A percentile compares a stretch with the other conserved stretches of the same genome.
These are phyloP conservation scores for Mycena vulgaris DNA, from an alignment of 768 basidiomycete species.

Conservation along the genomic window DNA sequence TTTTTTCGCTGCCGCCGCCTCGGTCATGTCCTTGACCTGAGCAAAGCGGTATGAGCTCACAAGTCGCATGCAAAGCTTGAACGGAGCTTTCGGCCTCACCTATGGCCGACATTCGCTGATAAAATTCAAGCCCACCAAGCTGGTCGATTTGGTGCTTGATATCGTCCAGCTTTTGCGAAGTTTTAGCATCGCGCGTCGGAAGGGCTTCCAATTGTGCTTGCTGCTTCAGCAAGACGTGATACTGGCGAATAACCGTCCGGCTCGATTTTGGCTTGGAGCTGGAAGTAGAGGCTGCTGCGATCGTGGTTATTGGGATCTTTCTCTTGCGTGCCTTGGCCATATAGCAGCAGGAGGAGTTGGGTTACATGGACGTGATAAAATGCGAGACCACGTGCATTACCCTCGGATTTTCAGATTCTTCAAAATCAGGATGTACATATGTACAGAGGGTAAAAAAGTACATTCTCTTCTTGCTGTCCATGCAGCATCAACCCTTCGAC, in stretches of 20 bases:
- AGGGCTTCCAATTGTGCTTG: constrained; percentile 65
- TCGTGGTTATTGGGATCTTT: constrained; percentile 61
- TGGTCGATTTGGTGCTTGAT: constrained; percentile 74
- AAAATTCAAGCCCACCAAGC: constrained; percentile 85
- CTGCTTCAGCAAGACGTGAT: constrained; percentile 85
- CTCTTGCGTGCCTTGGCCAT: constrained; percentile 63
- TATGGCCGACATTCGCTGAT: constrained; percentile 87
- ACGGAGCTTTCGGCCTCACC: constrained; percentile 68
- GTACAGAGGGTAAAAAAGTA: constrained; percentile 25
- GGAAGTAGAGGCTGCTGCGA: constrained; percentile 41
- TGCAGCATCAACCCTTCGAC: constrained; percentile 37
- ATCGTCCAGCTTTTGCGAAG: constrained; percentile 58
- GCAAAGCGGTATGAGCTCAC: not conserved
- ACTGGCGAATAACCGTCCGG: constrained; percentile 82
- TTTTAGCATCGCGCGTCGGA: constrained; percentile 38
- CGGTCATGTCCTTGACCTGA: constrained; percentile 83
- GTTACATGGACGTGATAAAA: not conserved
- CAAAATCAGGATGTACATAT: not conserved
- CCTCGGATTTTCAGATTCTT: too few species aligned
- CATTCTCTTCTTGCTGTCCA: constrained; percentile 34
- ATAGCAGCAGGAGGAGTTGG: not conserved
- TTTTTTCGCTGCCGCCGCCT: constrained; percentile 91
- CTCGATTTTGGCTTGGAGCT: constrained; percentile 74
- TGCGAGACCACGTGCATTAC: not conserved
- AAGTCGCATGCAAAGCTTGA: not conserved